Evolutionary conservation across 495 filamentous ascomycete genomes (phyloP).

Genomic region (Tuber magnatum): DNA sequence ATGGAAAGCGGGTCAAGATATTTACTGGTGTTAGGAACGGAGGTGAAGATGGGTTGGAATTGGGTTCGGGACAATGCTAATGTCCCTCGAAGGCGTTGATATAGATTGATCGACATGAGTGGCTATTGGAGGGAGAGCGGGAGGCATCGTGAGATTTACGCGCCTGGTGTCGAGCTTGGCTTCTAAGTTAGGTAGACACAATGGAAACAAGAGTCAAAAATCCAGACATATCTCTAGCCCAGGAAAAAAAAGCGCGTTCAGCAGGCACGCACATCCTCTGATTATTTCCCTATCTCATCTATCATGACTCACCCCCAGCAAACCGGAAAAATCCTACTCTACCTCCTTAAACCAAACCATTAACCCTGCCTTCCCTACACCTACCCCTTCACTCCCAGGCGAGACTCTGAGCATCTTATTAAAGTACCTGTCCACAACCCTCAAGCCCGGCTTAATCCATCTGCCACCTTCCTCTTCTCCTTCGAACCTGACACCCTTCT

Average conservation of each 20-base stretch:
- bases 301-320: not conserved
- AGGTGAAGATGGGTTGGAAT: not conserved
- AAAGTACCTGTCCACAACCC: conserved; percentile 81
- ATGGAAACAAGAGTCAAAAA: not conserved
- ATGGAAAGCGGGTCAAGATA: not conserved
- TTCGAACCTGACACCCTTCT: conserved; percentile 15
- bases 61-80: not conserved
- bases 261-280: not conserved
- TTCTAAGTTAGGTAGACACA: not conserved
- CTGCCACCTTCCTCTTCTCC: conserved; percentile 45
- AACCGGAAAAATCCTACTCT: not conserved
- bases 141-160: not conserved
- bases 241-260: not conserved
- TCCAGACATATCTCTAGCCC: not conserved
- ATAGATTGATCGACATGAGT: not conserved
- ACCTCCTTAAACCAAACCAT: conserved; percentile 56
- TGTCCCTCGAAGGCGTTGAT: not conserved
- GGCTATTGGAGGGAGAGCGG: not conserved
- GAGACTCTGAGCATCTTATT: conserved; percentile 73
- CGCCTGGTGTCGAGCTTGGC: not conserved
- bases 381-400: conserved; percentile 63
- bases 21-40: not conserved
- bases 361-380: conserved; percentile 63
- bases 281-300: not conserved
- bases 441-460: conserved; percentile 66